Base-by-base conservation (phyloP, 306 rosid species). In the Lathyrus oleraceus region DNA sequence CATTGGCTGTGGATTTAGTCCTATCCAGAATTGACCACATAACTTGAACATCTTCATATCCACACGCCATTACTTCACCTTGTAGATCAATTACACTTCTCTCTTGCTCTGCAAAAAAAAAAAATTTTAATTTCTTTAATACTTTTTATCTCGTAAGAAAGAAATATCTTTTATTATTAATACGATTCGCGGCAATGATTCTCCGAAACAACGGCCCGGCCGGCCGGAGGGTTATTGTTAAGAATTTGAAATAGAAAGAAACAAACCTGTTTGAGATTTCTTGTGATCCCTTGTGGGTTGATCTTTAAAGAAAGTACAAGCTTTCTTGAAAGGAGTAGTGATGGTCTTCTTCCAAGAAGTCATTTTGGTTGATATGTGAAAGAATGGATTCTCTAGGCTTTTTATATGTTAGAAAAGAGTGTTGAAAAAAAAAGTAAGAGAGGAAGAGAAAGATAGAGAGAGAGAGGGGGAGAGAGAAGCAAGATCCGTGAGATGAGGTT, bases 11-110 rank as follows among this genome's bases (percentile, higher is more conserved):
- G 65, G 93, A 70, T 56, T 93, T 93, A 65, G 98, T 78, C 91
- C 89, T 93, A 76, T 93, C 98, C 38, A 93, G 85, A 14, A 93
- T 93, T 2, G 96, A 90, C 98, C 98, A 93, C 98, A 93, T 93
- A 1, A 93, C 98, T 65, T 90, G 97, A 65, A 93, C 97, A 76
- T 93, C 98, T 82, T 93, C 97, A 48, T 93, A 93, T 1, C 85
- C 89, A 32, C 98, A 93, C 5, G 98, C 97, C 98, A 93, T 88
- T 51, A 93, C 98, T 78, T 93, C 98, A 6, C 97, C 96, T 0
- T 90, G 98, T 13, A 90, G 93, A 84, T 87, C 91, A 85, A 67
- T 82, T 10, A 76, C 82, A 60, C 85, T 60, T 23, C 71, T 88
- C 79, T 84, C 98, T 75, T 74, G 76, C 67, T 79, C 98, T 89